These are phyloP conservation scores for Aegilops longissima DNA, from an alignment of 176 grass and related monocot species.

Conservation along the genomic window DNA sequence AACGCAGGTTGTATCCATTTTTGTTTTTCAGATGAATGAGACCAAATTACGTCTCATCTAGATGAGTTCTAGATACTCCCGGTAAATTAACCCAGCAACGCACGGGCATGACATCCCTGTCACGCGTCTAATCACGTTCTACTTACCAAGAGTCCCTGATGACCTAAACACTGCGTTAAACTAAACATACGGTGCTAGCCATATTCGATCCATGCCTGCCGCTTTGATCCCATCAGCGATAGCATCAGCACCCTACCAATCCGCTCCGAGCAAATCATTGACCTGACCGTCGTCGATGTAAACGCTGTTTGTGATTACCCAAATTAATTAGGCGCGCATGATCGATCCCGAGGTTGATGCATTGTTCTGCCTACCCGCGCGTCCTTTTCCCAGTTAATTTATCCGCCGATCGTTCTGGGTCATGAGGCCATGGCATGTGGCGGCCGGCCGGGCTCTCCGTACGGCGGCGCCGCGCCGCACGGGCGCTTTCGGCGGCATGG, in stretches of 20 bases:
- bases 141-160: slow-evolving; percentile 18
- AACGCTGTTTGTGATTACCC: background rate
- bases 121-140: background rate
- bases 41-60: no score
- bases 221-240: slow-evolving; percentile 10
- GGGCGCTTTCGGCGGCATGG: background rate
- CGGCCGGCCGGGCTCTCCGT: background rate
- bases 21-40: no score
- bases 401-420: background rate
- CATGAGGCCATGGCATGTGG: background rate
- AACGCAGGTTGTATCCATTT: no score
- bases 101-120: background rate
- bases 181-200: background rate
- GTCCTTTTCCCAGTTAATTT: background rate
- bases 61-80: no score
- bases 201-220: background rate
- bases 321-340: background rate
- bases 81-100: background rate
- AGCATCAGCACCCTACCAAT: background rate
- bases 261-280: slow-evolving; percentile 9
- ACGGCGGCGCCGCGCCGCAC: slow-evolving; percentile 15
- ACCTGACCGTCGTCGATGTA: background rate
- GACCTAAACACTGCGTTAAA: background rate
- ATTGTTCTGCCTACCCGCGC: background rate
- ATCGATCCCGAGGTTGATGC: background rate